A percentile compares a stretch with the other conserved stretches of the same genome.
These are phyloP conservation scores for Spizellomyces sp. DNA, from an alignment of 192 early-diverging fungal species.

Conservation along the genomic window DNA sequence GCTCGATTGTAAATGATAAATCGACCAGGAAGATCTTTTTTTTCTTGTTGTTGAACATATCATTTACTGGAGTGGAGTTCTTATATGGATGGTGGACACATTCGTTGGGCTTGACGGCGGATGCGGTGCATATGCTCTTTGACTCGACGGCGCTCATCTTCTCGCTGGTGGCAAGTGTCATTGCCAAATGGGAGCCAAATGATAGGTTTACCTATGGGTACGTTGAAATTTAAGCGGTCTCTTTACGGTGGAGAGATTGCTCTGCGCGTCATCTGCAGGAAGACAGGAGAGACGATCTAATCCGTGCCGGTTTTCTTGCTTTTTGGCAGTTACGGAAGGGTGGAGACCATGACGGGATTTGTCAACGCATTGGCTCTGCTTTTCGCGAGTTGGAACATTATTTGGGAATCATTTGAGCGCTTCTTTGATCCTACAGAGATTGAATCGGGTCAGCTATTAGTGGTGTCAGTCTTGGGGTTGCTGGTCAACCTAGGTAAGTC, in stretches of 20 bases:
- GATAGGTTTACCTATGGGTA: constrained; percentile 75
- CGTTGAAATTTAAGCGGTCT: neutral
- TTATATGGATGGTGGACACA: constrained; percentile 56
- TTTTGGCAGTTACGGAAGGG: constrained; percentile 75
- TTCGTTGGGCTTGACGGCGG: constrained; percentile 85
- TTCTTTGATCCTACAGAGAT: constrained; percentile 84
- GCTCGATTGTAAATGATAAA: constrained; percentile 61
- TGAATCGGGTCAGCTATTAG: constrained; percentile 74
- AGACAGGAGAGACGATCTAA: too few species aligned
- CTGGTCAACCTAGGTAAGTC: constrained; percentile 76
- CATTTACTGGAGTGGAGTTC: constrained; percentile 88
- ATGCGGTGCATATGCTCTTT: constrained; percentile 98
- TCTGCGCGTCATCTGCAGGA: too few species aligned
- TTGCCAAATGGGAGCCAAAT: constrained; percentile 90
- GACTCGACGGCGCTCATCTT: constrained; percentile 91
- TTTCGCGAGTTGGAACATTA: constrained; percentile 85
- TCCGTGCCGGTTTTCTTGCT: neutral
- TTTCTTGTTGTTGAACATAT: constrained; percentile 89
- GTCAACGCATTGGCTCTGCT: constrained; percentile 90
- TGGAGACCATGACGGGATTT: constrained; percentile 92
- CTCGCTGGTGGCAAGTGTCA: constrained; percentile 83
- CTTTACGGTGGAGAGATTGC: too few species aligned
- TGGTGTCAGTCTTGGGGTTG: constrained; percentile 88
- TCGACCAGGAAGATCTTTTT: constrained; percentile 92
- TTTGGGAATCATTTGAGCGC: constrained; percentile 89